A percentile compares a stretch with the other conserved stretches of the same genome.
phyloP scores from a whole-genome alignment of 192 early-diverging fungal genomes.

The Chytriomyces hyalinus region DNA sequence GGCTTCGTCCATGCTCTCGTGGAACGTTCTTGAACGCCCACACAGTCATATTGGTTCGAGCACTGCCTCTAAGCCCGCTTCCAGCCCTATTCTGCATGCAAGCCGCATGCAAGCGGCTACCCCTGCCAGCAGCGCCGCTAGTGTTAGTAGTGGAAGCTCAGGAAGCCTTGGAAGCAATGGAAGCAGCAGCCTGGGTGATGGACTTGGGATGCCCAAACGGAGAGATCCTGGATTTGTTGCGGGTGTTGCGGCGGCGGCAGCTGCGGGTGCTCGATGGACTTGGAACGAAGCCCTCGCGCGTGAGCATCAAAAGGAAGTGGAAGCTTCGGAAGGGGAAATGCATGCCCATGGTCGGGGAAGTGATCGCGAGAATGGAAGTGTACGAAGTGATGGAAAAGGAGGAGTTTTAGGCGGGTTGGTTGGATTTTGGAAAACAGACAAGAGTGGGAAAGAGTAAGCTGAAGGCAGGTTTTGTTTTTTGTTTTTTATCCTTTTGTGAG shows the following conservation, averaged over 20 bases:
- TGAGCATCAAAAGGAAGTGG: slow-evolving; percentile 24
- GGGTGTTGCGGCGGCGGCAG: slow-evolving; percentile 24
- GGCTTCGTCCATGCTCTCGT: neutral
- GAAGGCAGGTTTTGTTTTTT: too few relatives aligned
- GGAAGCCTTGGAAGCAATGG: neutral
- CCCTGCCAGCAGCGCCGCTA: neutral
- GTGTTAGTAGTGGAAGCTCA: neutral
- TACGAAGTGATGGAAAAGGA: neutral
- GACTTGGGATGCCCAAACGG: too few relatives aligned
- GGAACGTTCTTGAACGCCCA: slow-evolving; percentile 1
- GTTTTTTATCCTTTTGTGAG: too few relatives aligned
- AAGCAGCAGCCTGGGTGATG: too few relatives aligned
- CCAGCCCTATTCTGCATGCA: neutral
- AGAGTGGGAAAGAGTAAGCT: neutral
- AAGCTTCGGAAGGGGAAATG: neutral
- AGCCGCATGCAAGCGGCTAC: neutral
- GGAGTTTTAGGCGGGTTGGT: slow-evolving; percentile 15
- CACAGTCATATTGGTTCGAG: neutral
- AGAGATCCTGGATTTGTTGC: slow-evolving; percentile 16
- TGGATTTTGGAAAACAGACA: slow-evolving; percentile 20
- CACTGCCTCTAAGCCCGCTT: neutral
- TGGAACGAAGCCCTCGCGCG: slow-evolving; percentile 29
- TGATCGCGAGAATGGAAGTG: neutral
- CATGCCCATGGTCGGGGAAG: neutral
- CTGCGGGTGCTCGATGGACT: slow-evolving; percentile 22